Evolutionary conservation across 306 rosid genomes (phyloP).

Genomic region (Arachis stenosperma): DNA sequence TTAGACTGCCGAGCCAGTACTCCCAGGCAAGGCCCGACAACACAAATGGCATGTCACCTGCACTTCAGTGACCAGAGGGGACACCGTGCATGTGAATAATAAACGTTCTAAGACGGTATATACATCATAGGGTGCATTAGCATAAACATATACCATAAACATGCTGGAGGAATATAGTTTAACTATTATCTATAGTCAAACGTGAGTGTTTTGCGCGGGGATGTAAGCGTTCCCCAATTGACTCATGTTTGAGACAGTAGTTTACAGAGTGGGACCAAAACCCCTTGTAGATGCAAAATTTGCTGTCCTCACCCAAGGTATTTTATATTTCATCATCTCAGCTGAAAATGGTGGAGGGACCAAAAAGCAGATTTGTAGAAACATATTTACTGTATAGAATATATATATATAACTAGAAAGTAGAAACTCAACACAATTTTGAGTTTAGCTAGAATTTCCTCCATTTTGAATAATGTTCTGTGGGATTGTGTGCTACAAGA

Average conservation of each 20-base stretch:
- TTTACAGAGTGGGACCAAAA: neutral
- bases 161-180: conserved; percentile 1
- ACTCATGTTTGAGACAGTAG: neutral
- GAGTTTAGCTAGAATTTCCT: neutral
- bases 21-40: conserved; percentile 36
- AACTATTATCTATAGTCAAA: neutral
- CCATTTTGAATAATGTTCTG: neutral
- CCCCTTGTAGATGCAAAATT: neutral
- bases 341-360: conserved; percentile 35
- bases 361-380: neutral
- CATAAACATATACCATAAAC: neutral
- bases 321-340: conserved; percentile 13
- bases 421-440: conserved; percentile 24
- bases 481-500: neutral
- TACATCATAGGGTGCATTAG: neutral
- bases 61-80: conserved; percentile 26
- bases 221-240: neutral
- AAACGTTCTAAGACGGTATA: conserved; percentile 6
- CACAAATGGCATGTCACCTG: conserved; percentile 30
- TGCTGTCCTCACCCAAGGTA: neutral
- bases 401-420: conserved; percentile 38
- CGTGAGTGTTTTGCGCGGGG: conserved; percentile 3
- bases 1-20: conserved; percentile 38
- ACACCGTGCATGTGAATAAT: neutral
- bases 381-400: conserved; percentile 46